Base-by-base conservation (phyloP, 83 land plant species). In the Diphasiastrum complanatum region DNA sequence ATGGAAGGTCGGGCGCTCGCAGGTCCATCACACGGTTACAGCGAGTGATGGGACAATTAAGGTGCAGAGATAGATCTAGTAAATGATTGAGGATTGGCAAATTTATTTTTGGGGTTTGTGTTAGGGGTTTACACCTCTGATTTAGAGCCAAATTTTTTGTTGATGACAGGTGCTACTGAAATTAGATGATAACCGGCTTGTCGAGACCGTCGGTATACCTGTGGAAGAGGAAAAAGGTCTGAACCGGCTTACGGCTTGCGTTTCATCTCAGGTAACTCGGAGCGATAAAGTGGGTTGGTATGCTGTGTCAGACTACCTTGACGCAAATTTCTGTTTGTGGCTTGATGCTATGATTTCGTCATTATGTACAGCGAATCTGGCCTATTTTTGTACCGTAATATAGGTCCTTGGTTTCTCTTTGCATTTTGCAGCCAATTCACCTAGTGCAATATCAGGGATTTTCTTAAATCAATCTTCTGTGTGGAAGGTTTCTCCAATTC, bases 181-280 rank as follows among this genome's bases (percentile, higher is more conserved):
- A 68, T 68, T 93, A 65, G 85, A 79, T 50, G 98, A 93, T 56
- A 77, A 71, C 49, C 77, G 91, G 67, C 57, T 93, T 52, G 74
- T 93, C 52, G 98, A 93, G 73, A 85, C 91, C 12, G 98, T 93
- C 33, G 98, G 98, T 33, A 93, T 93, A 72, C 98, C 98, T 20
- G 83, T 76, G 38, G 71, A 76, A 60, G 89, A 87, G 63, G 82
- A 77, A 1, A 83, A 78, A 14, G 84, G 80, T 45, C 74, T 83
- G 2, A 26, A 46, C 31, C 85, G 96, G 26, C 84, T 93, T 22
- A 93, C 98, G 47, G 96, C 87, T 6, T 93, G 98, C 68, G 89
- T 93, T 0, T 93, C 98, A 27, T 93, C 98, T 29, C 98, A 93
- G 91, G 97, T 91, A 50, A 29, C 26, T 27, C n/a, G n/a, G n/a